A percentile compares a stretch with the other conserved stretches of the same genome.
These are phyloP conservation scores for Fraxinus nigra DNA, from an alignment of 305 asterid genomes.

Conservation along the genomic window DNA sequence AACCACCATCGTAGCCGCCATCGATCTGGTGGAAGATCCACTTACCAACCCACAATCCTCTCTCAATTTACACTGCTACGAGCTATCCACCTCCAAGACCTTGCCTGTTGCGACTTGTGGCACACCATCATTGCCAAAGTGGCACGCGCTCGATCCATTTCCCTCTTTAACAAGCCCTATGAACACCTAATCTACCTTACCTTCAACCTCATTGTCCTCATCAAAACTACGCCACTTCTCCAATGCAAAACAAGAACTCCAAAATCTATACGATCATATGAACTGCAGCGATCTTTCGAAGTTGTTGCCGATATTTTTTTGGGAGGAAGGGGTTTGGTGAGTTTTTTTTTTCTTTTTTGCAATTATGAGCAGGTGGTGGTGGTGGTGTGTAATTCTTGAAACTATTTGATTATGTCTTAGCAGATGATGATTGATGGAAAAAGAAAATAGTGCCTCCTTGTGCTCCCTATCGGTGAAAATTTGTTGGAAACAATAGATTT, in stretches of 20 bases:
- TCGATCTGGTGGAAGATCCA: constrained; percentile 45
- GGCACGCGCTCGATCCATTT: constrained; percentile 73
- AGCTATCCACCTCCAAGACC: constrained; percentile 75
- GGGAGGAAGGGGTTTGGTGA: too few relatives aligned
- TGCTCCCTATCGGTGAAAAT: too few relatives aligned
- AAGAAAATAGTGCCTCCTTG: too few relatives aligned
- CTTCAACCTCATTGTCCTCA: constrained; percentile 68
- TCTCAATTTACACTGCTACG: constrained; percentile 72
- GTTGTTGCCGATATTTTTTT: too few relatives aligned
- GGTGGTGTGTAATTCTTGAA: too few relatives aligned
- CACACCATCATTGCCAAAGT: constrained; percentile 79
- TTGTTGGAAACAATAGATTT: too few relatives aligned
- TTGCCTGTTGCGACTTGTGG: constrained; percentile 86
- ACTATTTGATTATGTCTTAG: too few relatives aligned
- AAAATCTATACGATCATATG: constrained; percentile 54
- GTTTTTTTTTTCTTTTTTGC: too few relatives aligned
- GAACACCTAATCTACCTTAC: constrained; percentile 83
- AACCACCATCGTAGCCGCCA: constrained; percentile 13
- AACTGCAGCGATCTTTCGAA: constrained; percentile 12
- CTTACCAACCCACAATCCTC: constrained; percentile 56
- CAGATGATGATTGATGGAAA: too few relatives aligned
- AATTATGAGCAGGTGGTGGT: too few relatives aligned
- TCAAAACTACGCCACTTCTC: constrained; percentile 77
- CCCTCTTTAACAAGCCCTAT: constrained; percentile 76
- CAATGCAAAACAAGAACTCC: constrained; percentile 72